phyloP scores from a whole-genome alignment of 2,329 filamentous ascomycete species.

The Ophiostoma sp. region DNA sequence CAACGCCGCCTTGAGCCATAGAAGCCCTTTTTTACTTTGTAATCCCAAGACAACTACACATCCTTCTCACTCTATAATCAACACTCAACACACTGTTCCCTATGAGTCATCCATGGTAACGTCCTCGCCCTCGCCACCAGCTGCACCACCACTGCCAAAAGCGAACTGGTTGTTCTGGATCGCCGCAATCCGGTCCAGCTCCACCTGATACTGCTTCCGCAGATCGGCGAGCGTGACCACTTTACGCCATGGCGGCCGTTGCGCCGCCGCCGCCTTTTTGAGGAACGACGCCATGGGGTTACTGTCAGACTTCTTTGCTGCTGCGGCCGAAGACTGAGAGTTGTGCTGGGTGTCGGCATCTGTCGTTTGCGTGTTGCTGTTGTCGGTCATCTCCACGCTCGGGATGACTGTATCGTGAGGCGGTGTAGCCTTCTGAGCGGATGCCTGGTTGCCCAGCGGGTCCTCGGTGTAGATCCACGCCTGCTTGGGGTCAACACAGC shows the following conservation, averaged over 20 bases:
- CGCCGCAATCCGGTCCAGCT: slow-evolving; percentile 83
- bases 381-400: background rate
- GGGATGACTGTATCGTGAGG: background rate
- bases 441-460: slow-evolving; percentile 33
- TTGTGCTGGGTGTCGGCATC: background rate
- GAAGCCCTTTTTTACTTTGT: background rate
- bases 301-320: background rate
- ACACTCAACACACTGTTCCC: background rate
- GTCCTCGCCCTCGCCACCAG: slow-evolving; percentile 43
- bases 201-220: slow-evolving; percentile 82
- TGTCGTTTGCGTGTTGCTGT: background rate
- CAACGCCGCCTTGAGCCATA: slow-evolving; percentile 1
- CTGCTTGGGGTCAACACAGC: slow-evolving; percentile 78
- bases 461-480: slow-evolving; percentile 72
- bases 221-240: slow-evolving; percentile 85
- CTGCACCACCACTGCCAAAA: slow-evolving; percentile 53
- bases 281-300: slow-evolving; percentile 33
- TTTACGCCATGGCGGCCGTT: slow-evolving; percentile 57
- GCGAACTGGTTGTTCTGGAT: slow-evolving; percentile 90
- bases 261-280: slow-evolving; percentile 29
- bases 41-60: background rate
- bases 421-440: background rate
- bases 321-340: background rate
- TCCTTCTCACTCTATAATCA: background rate
- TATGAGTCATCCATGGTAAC: slow-evolving; percentile 55